These are phyloP conservation scores for Aspergillus hiratsukae DNA, from an alignment of 2,329 filamentous ascomycete species.

Conservation along the genomic window DNA sequence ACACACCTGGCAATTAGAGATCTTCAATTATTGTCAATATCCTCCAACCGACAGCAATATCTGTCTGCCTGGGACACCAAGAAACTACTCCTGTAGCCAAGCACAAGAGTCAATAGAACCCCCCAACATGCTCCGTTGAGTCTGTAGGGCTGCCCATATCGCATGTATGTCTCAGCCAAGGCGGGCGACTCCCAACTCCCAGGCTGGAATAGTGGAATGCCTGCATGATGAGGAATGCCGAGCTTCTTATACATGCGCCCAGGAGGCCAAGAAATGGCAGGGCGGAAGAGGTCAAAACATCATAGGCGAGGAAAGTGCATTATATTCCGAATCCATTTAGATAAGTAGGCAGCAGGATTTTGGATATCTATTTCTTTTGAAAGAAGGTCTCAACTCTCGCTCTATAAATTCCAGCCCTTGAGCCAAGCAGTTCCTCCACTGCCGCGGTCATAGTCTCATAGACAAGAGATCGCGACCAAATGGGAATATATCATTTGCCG, in stretches of 20 bases:
- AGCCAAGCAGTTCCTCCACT: not conserved
- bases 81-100: not conserved
- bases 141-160: not conserved
- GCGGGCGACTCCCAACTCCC: too few relatives aligned
- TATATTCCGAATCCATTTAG: not conserved
- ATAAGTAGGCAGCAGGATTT: not conserved
- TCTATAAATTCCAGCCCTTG: not conserved
- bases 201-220: not conserved
- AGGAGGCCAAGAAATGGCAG: not conserved
- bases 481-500: not conserved
- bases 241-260: not conserved
- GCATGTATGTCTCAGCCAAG: not conserved
- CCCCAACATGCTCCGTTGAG: too few relatives aligned
- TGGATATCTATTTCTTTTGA: not conserved
- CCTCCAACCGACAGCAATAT: not conserved
- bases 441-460: not conserved
- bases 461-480: not conserved
- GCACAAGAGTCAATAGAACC: not conserved
- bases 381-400: not conserved
- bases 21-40: not conserved
- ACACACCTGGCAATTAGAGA: not conserved
- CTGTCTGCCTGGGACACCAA: not conserved
- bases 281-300: not conserved
- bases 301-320: not conserved
- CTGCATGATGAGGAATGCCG: not conserved